Percentiles rank a stretch among this genome's conserved stretches.
Conservation (phyloP, 2,329 filamentous ascomycete genomes). For the Ascochyta fabae region DNA sequence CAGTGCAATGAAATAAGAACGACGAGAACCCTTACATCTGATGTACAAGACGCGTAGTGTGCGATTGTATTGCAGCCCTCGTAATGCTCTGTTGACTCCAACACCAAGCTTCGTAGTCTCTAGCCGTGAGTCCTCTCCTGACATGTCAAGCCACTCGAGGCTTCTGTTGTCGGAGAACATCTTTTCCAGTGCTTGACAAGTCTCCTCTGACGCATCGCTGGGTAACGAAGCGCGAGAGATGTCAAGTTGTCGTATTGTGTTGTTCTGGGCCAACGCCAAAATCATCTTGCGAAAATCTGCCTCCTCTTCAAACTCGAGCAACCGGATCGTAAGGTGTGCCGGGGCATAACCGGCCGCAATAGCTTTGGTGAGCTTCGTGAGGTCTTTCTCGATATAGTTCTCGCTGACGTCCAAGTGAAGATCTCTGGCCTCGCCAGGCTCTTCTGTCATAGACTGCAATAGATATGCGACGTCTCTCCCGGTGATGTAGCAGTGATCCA, state of each 20-base stretch:
- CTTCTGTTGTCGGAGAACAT: constrained; percentile 73
- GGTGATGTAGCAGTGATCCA: constrained; percentile 71
- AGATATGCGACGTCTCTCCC: constrained; percentile 70
- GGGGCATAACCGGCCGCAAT: constrained; percentile 63
- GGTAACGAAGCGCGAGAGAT: constrained; percentile 74
- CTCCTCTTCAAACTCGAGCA: constrained; percentile 73
- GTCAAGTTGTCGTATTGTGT: constrained; percentile 68
- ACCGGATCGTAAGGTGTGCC: constrained; percentile 68
- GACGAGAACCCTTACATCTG: constrained; percentile 51
- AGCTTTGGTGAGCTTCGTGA: constrained; percentile 59
- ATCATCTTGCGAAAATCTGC: constrained; percentile 68
- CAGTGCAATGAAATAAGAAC: background rate
- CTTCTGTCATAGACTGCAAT: constrained; percentile 66
- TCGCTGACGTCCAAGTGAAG: constrained; percentile 72
- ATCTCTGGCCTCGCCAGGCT: constrained; percentile 58
- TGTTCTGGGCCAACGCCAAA: constrained; percentile 67
- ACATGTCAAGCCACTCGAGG: constrained; percentile 71
- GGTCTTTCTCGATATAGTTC: constrained; percentile 62
- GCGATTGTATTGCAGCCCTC: constrained; percentile 68
- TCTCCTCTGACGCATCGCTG: constrained; percentile 71
- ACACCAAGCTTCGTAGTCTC: constrained; percentile 73
- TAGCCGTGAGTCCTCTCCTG: constrained; percentile 73
- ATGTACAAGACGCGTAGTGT: constrained; percentile 68
- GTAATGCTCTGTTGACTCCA: constrained; percentile 70
- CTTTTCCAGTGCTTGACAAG: constrained; percentile 66